Evolutionary conservation across 1,284 basidiomycete species (phyloP).

Genomic region (Cryptococcus sp.): DNA sequence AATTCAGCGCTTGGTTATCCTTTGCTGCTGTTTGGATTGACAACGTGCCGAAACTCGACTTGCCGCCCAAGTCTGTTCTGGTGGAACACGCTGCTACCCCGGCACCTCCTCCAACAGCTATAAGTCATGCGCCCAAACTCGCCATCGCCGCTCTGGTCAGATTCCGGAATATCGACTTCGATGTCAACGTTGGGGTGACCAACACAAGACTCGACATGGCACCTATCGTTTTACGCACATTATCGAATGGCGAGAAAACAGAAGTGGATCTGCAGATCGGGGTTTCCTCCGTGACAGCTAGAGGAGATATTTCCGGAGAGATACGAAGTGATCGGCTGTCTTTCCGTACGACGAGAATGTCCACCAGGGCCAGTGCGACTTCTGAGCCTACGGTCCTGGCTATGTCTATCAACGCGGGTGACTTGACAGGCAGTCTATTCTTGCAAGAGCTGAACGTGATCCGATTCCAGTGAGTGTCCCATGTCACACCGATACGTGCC

Average conservation of each 20-base stretch:
- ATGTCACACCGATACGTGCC: too few species aligned
- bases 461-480: slow-evolving; percentile 67
- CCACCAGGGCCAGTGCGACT: slow-evolving; percentile 47
- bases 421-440: slow-evolving; percentile 66
- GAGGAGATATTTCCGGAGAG: slow-evolving; percentile 73
- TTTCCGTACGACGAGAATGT: slow-evolving; percentile 70
- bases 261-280: slow-evolving; percentile 65
- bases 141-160: slow-evolving; percentile 61
- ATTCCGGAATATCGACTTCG: slow-evolving; percentile 68
- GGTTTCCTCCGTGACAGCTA: slow-evolving; percentile 63
- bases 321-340: slow-evolving; percentile 67
- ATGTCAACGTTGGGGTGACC: slow-evolving; percentile 67
- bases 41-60: slow-evolving; percentile 38
- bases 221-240: slow-evolving; percentile 52
- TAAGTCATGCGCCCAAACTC: slow-evolving; percentile 15
- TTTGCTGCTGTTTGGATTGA: slow-evolving; percentile 49
- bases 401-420: slow-evolving; percentile 72
- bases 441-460: slow-evolving; percentile 75
- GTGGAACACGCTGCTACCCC: slow-evolving; percentile 13
- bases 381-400: slow-evolving; percentile 63
- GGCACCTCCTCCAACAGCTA: not conserved
- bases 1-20: slow-evolving; percentile 46
- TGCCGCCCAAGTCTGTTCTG: slow-evolving; percentile 18
- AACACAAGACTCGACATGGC: slow-evolving; percentile 64
- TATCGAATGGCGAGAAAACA: slow-evolving; percentile 42